Evolutionary conservation across 2,329 filamentous ascomycete species (phyloP), one percentile per base, ranked within the genome.

Genomic region (Fusarium duplospermum): DNA sequence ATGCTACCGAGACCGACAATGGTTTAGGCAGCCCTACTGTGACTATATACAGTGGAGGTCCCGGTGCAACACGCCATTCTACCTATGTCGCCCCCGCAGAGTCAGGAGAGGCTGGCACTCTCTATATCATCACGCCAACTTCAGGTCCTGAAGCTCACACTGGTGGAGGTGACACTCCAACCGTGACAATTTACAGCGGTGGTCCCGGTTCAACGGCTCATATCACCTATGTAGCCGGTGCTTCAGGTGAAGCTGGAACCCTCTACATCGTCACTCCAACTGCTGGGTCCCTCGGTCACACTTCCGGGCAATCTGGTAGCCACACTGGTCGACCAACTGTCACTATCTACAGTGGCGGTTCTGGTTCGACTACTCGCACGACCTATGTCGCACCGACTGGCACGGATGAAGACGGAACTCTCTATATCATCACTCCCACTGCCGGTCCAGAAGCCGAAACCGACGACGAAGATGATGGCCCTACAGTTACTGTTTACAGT

Each of bases 371-470:
- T 4, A 14, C 57, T 1, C 27, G 4, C 10, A 72, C 69, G 3
- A 13, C 62, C 0, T 69, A 69, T 18, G 11, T 72, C 0, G 14
- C 65, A 1, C 69, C 69, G 0, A 62, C 47, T 13, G 47, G 54
- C 6, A 40, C 69, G 0, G 64, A 56, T 0, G 64, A 24, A 0
- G 59, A 69, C 1, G 69, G 69, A 22, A 72, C 69, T 42, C 20
- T 72, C 9, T 45, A 72, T 4, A 66, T 72, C 2, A 45, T 72
- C 18, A 72, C 70, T 0, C 69, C 70, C 1, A 38, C 56, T 1
- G 13, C 35, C 0, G 36, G 2, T 1, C 16, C 24, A 11, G 45
- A 52, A 9, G 24, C 45, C 16, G 45, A 52, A 18, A 27, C 33
- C 4, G 33, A 18, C 2, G 33, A 18, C 2, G 54, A 3, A 24